Evolutionary conservation across 805 yeast genomes (phyloP).

Genomic region (Hanseniaspora guilliermondii): DNA sequence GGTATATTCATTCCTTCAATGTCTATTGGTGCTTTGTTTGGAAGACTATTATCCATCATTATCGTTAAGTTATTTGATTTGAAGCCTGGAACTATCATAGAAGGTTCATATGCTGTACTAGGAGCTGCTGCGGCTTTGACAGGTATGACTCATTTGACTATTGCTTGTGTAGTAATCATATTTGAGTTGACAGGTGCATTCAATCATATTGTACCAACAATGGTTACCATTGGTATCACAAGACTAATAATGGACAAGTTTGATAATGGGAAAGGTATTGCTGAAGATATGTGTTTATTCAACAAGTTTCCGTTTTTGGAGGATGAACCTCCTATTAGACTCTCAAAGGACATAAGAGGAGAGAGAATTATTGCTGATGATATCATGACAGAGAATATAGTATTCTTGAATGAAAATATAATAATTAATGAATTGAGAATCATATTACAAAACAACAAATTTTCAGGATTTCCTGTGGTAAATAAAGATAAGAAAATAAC

Average conservation of each 20-base stretch:
- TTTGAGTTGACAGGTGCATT: constrained; percentile 93
- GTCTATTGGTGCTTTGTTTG: constrained; percentile 93
- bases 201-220: constrained; percentile 81
- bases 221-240: constrained; percentile 88
- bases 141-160: constrained; percentile 86
- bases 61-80: constrained; percentile 38
- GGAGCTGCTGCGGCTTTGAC: constrained; percentile 94
- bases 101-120: constrained; percentile 88
- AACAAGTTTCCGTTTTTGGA: constrained; percentile 74
- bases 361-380: constrained; percentile 51
- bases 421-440: constrained; percentile 16
- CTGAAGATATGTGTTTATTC: constrained; percentile 83
- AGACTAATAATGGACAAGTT: constrained; percentile 63
- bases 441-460: neutral
- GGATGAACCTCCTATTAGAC: constrained; percentile 52
- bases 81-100: constrained; percentile 53
- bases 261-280: constrained; percentile 73
- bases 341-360: constrained; percentile 35
- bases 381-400: constrained; percentile 20
- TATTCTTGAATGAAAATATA: constrained; percentile 22
- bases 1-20: constrained; percentile 94
- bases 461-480: constrained; percentile 27
- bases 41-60: constrained; percentile 69
- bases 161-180: constrained; percentile 90
- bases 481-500: constrained; percentile 17